Evolutionary conservation across 1,284 basidiomycete genomes (phyloP).

Genomic region (Austroboletus olivaceoglutinosus): DNA sequence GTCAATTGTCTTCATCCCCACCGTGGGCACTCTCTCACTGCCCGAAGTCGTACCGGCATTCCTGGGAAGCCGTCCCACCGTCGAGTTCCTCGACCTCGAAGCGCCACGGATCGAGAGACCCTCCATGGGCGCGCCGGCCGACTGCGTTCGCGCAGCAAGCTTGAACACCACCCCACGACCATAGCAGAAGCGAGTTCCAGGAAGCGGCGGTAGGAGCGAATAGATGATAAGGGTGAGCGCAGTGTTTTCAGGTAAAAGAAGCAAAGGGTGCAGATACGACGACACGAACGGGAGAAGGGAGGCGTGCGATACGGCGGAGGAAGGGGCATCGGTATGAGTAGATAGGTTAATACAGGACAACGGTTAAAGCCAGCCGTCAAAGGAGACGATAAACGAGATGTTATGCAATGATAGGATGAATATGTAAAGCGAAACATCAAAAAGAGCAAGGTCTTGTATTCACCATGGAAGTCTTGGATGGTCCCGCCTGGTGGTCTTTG

Average conservation of each 20-base stretch:
- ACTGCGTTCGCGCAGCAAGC: slow-evolving; percentile 36
- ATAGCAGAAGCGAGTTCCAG: slow-evolving; percentile 27
- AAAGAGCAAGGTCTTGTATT: slow-evolving; percentile 46
- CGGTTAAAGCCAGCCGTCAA: slow-evolving; percentile 6
- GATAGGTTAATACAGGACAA: slow-evolving; percentile 1
- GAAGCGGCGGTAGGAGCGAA: slow-evolving; percentile 26
- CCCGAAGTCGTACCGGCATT: slow-evolving; percentile 46
- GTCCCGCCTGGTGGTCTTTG: slow-evolving; percentile 49
- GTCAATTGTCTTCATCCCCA: slow-evolving; percentile 47
- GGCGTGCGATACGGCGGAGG: slow-evolving; percentile 12
- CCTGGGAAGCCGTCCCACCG: slow-evolving; percentile 53
- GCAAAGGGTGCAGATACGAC: slow-evolving; percentile 30
- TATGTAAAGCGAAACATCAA: slow-evolving; percentile 28
- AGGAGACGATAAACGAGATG: slow-evolving; percentile 9
- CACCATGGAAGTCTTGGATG: slow-evolving; percentile 58
- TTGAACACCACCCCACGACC: slow-evolving; percentile 22
- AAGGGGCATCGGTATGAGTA: slow-evolving; percentile 12
- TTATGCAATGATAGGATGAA: slow-evolving; percentile 29
- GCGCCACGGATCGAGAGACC: slow-evolving; percentile 34
- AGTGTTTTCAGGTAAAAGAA: slow-evolving; percentile 34
- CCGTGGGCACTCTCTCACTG: slow-evolving; percentile 14
- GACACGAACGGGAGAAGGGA: slow-evolving; percentile 4
- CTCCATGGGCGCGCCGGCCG: slow-evolving; percentile 27
- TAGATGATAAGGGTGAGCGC: slow-evolving; percentile 41
- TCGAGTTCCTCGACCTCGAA: slow-evolving; percentile 33